phyloP scores from a whole-genome alignment of 2,329 filamentous ascomycete genomes.

The Alternaria gaisen region DNA sequence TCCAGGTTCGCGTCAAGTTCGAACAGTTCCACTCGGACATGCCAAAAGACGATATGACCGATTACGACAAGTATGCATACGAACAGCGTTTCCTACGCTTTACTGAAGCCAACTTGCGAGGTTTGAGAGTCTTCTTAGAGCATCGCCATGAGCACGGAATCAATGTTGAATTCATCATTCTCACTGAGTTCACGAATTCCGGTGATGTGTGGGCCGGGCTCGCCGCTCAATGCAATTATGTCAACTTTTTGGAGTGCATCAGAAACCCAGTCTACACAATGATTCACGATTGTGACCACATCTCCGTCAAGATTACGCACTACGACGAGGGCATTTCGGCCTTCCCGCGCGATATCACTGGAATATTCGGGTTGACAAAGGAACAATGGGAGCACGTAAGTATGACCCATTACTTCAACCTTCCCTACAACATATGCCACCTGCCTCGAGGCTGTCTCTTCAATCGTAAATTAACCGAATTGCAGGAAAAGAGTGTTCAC shows the following conservation, averaged over 20 bases:
- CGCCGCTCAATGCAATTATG: constrained; percentile 3
- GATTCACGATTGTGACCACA: constrained; percentile 24
- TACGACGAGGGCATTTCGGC: constrained; percentile 23
- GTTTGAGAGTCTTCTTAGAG: background rate
- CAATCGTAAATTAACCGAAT: background rate
- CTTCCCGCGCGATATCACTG: constrained; percentile 29
- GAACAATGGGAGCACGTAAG: constrained; percentile 34
- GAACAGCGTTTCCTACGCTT: constrained; percentile 17
- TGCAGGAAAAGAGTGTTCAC: constrained; percentile 14
- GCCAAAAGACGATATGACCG: background rate
- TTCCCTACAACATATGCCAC: background rate
- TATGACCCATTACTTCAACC: background rate
- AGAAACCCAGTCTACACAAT: constrained; percentile 28
- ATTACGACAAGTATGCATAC: constrained; percentile 9
- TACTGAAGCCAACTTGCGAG: background rate
- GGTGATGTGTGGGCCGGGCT: background rate
- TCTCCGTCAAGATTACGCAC: constrained; percentile 26
- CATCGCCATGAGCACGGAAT: constrained; percentile 5
- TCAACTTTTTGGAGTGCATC: constrained; percentile 29
- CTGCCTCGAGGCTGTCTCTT: background rate
- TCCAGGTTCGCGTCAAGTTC: constrained; percentile 38
- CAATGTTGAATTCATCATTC: constrained; percentile 32
- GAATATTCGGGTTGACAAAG: constrained; percentile 24
- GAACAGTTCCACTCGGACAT: constrained; percentile 23
- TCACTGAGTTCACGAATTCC: constrained; percentile 17